Base-by-base conservation (phyloP, 2,329 filamentous ascomycete species). In the Ciborinia camelliae region DNA sequence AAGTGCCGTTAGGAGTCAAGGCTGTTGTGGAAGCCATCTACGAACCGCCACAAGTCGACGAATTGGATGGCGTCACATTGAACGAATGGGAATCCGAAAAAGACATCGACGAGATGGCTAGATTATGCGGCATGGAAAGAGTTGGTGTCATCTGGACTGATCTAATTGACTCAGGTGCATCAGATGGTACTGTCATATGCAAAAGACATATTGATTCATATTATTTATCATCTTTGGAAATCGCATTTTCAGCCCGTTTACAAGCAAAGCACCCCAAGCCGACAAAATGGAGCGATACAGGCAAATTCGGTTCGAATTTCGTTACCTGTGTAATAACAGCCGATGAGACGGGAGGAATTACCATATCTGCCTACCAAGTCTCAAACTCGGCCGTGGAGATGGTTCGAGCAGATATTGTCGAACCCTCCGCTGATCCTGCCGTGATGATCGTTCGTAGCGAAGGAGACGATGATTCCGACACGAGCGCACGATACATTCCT, bases 21-120 rank as follows among this genome's bases (percentile, higher is more conserved):
- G 94, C 94, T 20, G 86, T 99, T 1, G 93, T 99, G 0, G 93
- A 99, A 79, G 94, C 93, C 48, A 97, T 99, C 69, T 99, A 97
- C 73, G 95, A 99, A 75, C 91, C 93, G 5, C 95, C 95, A 2
- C 95, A 99, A 75, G 80, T 94, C 43, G 88, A 93, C 71, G 95
- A 99, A 77, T 75, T 88, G 18, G 95, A 99, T 73, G 95, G 95
- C 1, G 86, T 98, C 54, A 93, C 92, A 0, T 79, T 97, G 64
- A 87, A 88, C 59, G 84, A 91, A 0, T 98, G 94, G 91, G 86
- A 90, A 39, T 91, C 92, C 66, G 92, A 97, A 78, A 83, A 87
- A 65, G 89, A 91, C 9, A 82, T 98, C 37, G 90, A 96, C 66
- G 85, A 90, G 62, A 81, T 97, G 8, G 95, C 95, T 32, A 85